Base-by-base conservation (phyloP, 2,329 filamentous ascomycete genomes). In the Allantophomopsis lycopodina region DNA sequence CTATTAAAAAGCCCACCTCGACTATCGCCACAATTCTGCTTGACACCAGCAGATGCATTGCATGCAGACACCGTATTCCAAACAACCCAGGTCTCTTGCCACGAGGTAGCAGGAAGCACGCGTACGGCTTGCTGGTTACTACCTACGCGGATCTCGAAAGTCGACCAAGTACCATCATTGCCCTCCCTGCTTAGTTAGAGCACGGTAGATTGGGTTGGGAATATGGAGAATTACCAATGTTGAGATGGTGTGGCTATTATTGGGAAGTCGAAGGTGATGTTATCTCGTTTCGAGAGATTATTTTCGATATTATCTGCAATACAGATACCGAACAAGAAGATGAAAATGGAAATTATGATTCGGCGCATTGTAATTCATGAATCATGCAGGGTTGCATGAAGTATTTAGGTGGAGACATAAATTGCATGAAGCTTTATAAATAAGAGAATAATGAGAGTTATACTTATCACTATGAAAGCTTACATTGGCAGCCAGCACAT, bases 121-220 rank as follows among this genome's bases (percentile, higher is more conserved):
- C 58, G 49, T n/a, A 59, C 42, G 35, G 50, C 47, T 40, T 61
- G 57, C 37, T 55, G 52, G 23, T 56, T 51, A 12, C 45, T 53
- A 17, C 60, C 60, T n/a, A 59, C 53, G 13, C 55, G 55, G 31
- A 60, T 38, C 40, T 56, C 46, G 39, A 61, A 61, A 13, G 48
- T 59, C 44, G 56, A 59, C 58, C 58, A 61, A 17, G 56, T 52
- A n/a, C 58, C 58, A 38, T 61, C 58, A 35, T 60, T 62, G 40
- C 61, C 61, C 17, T 58, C 52, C 20, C 54, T 56, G n/a, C 10
- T 15, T 14, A 8, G 12, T 17, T 20, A 20, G 12, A 17, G 16
- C n/a, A 15, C 15, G 14, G 12, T 34, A 11, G 7, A 5, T 23
- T 5, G 11, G 32, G 5, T 23, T 14, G 5, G 18, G 20, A 31